Evolutionary conservation across 371 early-diverging fungal species (phyloP), one percentile per base, ranked within the genome.

Genomic region (Mortierella sp.): DNA sequence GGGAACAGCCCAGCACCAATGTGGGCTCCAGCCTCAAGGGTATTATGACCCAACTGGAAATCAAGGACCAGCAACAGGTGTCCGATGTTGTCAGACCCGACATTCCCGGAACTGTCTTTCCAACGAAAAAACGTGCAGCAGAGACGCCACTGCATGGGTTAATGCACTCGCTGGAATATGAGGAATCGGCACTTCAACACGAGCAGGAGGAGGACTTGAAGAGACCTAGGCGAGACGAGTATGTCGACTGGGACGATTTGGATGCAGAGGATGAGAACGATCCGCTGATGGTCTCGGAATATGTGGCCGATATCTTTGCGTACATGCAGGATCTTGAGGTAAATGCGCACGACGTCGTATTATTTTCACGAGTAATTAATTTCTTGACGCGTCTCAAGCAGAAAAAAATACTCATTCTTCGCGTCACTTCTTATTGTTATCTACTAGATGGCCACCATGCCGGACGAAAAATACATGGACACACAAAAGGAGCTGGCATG

Each of bases 231-330:
- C 40, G 64, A 65, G 24, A 72, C 41, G 58, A 74, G 24, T 19
- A 39, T n/a, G 10, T 50, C 44, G 55, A 48, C 29, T 88, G 89
- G 88, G 90, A 91, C 13, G 92, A 93, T 64, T 69, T 93, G 34
- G 94, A 94, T 70, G 89, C 85, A 9, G 91, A 90, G 13, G 94
- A 94, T 43, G 74, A 77, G 34, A 72, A 85, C 53, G 97, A 97
- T 87, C 97, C 98, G 0, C 85, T 96, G 88, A 95, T 98, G 92
- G 95, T 96, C 0, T 87, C 95, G 22, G 98, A 98, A 85, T 98
- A 98, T 83, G 95, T 93, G 16, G 86, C 79, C 8, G 98, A 99
- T 24, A 98, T 98, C 44, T 96, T 97, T 78, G 89, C 92, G 39
- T 94, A 97, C 87, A 85, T 97, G 89, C 87, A 86, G n/a, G 81